These are phyloP conservation scores for Jasminum sambac DNA, from an alignment of 257 asterid species.

Conservation along the genomic window DNA sequence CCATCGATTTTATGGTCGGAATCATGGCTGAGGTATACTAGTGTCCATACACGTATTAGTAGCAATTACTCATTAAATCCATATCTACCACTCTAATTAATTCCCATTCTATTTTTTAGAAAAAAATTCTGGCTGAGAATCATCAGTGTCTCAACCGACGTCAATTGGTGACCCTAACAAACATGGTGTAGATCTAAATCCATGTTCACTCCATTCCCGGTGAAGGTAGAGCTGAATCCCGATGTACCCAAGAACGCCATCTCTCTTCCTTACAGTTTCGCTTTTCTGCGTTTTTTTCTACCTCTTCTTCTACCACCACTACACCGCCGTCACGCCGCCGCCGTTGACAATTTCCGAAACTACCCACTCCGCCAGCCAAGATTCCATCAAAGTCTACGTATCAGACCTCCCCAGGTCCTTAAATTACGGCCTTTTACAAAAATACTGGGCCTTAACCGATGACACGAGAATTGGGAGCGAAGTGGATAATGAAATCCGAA, in stretches of 20 bases:
- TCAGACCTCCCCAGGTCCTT: slow-evolving; percentile 84
- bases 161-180: background rate
- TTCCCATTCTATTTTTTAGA: no score
- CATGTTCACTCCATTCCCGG: background rate
- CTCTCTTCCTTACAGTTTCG: slow-evolving; percentile 54
- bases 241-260: slow-evolving; percentile 57
- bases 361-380: slow-evolving; percentile 28
- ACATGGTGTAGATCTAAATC: background rate
- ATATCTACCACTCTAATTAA: no score
- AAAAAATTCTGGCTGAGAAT: no score
- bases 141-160: no score
- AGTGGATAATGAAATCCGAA: slow-evolving; percentile 71
- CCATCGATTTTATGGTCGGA: no score
- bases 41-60: no score
- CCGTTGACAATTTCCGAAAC: slow-evolving; percentile 25
- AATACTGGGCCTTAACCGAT: slow-evolving; percentile 65
- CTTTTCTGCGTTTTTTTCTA: slow-evolving; percentile 50
- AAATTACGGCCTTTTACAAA: slow-evolving; percentile 75
- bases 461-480: slow-evolving; percentile 80
- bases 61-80: no score
- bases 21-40: no score
- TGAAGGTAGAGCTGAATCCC: slow-evolving; percentile 10
- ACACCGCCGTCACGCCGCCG: slow-evolving; percentile 24
- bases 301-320: slow-evolving; percentile 35
- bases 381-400: slow-evolving; percentile 62